Conservation (phyloP, 2,329 filamentous ascomycete genomes). For the Colletotrichum godetiae region DNA sequence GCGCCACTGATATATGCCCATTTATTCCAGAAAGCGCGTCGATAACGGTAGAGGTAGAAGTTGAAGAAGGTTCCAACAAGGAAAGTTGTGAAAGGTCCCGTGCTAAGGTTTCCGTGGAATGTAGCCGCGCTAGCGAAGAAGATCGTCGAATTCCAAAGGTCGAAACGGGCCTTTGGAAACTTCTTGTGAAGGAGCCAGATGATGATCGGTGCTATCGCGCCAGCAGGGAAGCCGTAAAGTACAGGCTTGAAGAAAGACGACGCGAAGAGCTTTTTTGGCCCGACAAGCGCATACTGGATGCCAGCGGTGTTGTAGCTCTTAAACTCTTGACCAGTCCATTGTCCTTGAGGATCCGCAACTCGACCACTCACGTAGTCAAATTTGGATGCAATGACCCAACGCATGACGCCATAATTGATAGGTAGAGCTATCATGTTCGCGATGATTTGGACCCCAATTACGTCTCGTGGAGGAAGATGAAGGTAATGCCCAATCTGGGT, state of each 20-base stretch:
- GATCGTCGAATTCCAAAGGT: constrained; percentile 71
- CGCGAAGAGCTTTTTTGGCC: constrained; percentile 54
- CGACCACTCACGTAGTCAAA: constrained; percentile 63
- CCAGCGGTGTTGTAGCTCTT: constrained; percentile 64
- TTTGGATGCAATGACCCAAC: constrained; percentile 69
- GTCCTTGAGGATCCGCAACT: constrained; percentile 64
- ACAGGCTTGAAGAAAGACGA: constrained; percentile 58
- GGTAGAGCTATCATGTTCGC: constrained; percentile 45
- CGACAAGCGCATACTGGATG: constrained; percentile 70
- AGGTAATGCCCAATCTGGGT: constrained; percentile 73
- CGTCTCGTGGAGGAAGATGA: constrained; percentile 67
- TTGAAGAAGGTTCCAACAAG: constrained; percentile 70
- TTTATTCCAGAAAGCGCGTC: constrained; percentile 67
- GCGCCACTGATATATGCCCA: constrained; percentile 73
- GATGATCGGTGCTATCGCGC: constrained; percentile 56
- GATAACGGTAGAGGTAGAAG: constrained; percentile 66
- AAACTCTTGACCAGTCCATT: constrained; percentile 70
- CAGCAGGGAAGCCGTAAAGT: constrained; percentile 65
- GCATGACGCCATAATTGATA: constrained; percentile 70
- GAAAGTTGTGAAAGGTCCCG: constrained; percentile 67
- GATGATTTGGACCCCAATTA: constrained; percentile 60
- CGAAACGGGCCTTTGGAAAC: constrained; percentile 64
- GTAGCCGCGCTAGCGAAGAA: constrained; percentile 66
- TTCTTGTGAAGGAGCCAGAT: constrained; percentile 63
- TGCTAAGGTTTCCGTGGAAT: constrained; percentile 72